These are phyloP conservation scores for Albugo laibachii DNA, from an alignment of 352 stramenopile genomes.

Conservation along the genomic window DNA sequence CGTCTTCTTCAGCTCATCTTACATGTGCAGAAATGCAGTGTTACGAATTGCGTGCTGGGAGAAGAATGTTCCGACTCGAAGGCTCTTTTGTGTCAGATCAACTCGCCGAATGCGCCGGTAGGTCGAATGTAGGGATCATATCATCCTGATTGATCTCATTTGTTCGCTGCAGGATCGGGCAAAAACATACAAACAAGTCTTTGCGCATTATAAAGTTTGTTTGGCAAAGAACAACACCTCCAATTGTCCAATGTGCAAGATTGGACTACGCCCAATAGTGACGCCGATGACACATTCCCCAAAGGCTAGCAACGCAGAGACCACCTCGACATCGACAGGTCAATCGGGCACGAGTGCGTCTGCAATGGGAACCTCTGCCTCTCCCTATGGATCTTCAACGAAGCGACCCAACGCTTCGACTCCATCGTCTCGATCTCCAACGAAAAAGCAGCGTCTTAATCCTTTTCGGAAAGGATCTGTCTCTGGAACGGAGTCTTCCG, in stretches of 20 bases:
- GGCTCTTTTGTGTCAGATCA: constrained; percentile 51
- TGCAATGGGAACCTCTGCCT: not conserved
- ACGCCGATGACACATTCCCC: not conserved
- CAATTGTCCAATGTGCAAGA: constrained; percentile 74
- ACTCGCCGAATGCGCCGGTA: constrained; percentile 38
- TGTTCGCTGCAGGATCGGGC: constrained; percentile 20
- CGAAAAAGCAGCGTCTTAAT: constrained; percentile 31
- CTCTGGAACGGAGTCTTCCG: constrained; percentile 13
- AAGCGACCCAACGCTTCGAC: not conserved
- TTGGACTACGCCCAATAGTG: constrained; percentile 38
- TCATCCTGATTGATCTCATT: not conserved
- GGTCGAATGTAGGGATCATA: not conserved
- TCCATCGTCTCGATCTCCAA: constrained; percentile 46
- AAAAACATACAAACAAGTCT: constrained; percentile 76
- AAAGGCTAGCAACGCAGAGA: not conserved
- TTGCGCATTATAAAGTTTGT: constrained; percentile 63
- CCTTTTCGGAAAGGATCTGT: constrained; percentile 16
- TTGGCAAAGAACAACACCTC: constrained; percentile 53
- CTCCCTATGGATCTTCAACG: not conserved
- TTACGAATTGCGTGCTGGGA: constrained; percentile 28
- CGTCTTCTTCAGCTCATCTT: constrained; percentile 72
- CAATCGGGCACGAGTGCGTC: constrained; percentile 2
- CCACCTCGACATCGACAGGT: constrained; percentile 10
- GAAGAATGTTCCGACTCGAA: constrained; percentile 64
- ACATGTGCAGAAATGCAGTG: constrained; percentile 67